Evolutionary conservation across 192 early-diverging fungal species (phyloP), one percentile per base, ranked within the genome.

Genomic region (Mortierella alpina): DNA sequence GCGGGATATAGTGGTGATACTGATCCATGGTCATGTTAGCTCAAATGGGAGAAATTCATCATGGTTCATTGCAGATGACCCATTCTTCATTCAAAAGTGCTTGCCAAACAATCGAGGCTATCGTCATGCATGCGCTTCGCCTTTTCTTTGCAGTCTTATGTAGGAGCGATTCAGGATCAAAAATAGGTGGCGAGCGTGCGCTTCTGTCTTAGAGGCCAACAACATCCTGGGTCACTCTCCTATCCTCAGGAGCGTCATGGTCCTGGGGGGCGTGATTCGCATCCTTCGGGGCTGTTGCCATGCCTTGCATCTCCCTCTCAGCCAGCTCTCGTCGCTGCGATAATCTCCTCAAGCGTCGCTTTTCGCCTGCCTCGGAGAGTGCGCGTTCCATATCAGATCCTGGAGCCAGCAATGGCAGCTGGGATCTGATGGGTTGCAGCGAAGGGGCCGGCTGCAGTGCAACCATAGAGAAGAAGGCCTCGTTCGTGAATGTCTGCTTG

Each of bases 391-490:
- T 66, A 46, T 78, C 78, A 3, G 68, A 82, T 12, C 84, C 80
- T 6, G 88, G 82, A 0, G 85, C 42, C 0, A 82, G 72, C 13
- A 57, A 23, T 1, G 88, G 85, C 12, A 79, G 59, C 6, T 50
- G 41, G 9, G 31, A 39, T 31, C 23, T 49, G 17, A 60, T 47
- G 5, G 59, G 68, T 17, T 46, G 62, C 7, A 66, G 60, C 8
- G 66, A 64, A 5, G 63, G 31, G 0, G 69, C 61, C 4, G 76
- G 76, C 18, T 79, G 64, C 5, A 79, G 18, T 0, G 76, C 76
- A 0, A 79, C 86, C 60, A 90, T 87, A 15, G 88, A 88, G 64
- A 87, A 88, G 59, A 90, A 90, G 6, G 70, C 88, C 66, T 90
- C 88, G 63, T 90, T 90, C 7, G 88, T 88, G 46, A 90, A 90